Percentiles rank a stretch among this genome's conserved stretches.
phyloP scores from a whole-genome alignment of 1,139 yeast genomes.

The Candida tetrigidarum region DNA sequence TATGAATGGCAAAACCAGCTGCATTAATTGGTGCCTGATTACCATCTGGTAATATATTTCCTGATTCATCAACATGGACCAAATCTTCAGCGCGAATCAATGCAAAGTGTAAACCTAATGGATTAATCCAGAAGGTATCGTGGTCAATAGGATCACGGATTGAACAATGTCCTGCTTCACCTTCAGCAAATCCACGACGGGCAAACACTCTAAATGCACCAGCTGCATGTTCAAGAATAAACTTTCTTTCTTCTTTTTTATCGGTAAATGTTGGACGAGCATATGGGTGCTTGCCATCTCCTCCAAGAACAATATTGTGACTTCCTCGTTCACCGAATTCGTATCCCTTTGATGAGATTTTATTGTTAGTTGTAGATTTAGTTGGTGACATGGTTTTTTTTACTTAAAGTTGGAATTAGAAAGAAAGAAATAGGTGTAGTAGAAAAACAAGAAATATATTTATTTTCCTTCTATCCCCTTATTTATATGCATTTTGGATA shows the following conservation, averaged over 20 bases:
- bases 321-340: constrained; percentile 40
- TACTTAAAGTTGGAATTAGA: not conserved
- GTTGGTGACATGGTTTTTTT: constrained; percentile 6
- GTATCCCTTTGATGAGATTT: constrained; percentile 30
- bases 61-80: constrained; percentile 77
- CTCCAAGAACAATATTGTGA: constrained; percentile 53
- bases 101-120: constrained; percentile 71
- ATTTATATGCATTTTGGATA: not conserved
- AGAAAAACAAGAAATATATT: too few relatives aligned
- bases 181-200: constrained; percentile 72
- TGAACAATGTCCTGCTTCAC: constrained; percentile 83
- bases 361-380: constrained; percentile 7
- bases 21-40: constrained; percentile 68
- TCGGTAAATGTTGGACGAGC: constrained; percentile 55
- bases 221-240: constrained; percentile 75
- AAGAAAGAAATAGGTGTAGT: not conserved
- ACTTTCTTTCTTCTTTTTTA: constrained; percentile 54
- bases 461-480: not conserved
- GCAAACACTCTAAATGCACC: constrained; percentile 80
- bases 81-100: constrained; percentile 70
- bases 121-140: constrained; percentile 79
- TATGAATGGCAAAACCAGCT: constrained; percentile 83
- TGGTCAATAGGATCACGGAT: constrained; percentile 78
- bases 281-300: constrained; percentile 41
- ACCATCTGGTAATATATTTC: constrained; percentile 67